These are phyloP conservation scores for Ophiostoma sp. DNA, from an alignment of 2,329 filamentous ascomycete genomes.

Conservation along the genomic window DNA sequence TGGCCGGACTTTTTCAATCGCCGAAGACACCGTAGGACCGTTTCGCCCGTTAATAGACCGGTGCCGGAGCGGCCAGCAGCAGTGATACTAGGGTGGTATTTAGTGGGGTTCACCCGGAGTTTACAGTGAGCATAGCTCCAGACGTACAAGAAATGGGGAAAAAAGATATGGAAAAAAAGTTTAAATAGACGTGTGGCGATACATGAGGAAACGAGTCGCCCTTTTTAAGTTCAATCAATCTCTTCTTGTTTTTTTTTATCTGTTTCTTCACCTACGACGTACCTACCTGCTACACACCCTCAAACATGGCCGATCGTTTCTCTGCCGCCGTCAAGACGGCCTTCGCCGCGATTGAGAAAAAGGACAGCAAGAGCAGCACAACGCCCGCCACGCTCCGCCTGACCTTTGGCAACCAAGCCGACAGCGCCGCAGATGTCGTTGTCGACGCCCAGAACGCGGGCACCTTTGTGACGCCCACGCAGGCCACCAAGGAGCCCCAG, in stretches of 20 bases:
- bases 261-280: background rate
- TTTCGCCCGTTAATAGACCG: background rate
- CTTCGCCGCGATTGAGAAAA: background rate
- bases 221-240: background rate
- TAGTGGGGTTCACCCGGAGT: too few relatives aligned
- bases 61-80: background rate
- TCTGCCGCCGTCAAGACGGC: slow-evolving; percentile 2
- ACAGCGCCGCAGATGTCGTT: background rate
- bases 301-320: slow-evolving; percentile 6
- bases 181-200: too few relatives aligned
- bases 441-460: slow-evolving; percentile 5
- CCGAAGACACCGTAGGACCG: background rate
- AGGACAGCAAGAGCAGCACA: background rate
- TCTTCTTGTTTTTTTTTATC: background rate
- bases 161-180: too few relatives aligned
- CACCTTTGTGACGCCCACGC: slow-evolving; percentile 1
- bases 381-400: slow-evolving; percentile 17
- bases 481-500: background rate
- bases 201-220: too few relatives aligned
- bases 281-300: background rate
- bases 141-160: too few relatives aligned
- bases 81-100: too few relatives aligned
- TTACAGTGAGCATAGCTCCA: too few relatives aligned
- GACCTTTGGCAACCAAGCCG: background rate
- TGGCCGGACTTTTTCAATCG: background rate